Evolutionary conservation across 176 grass and related monocot genomes (phyloP), one percentile per base, ranked within the genome.

Genomic region (Lolium perenne): DNA sequence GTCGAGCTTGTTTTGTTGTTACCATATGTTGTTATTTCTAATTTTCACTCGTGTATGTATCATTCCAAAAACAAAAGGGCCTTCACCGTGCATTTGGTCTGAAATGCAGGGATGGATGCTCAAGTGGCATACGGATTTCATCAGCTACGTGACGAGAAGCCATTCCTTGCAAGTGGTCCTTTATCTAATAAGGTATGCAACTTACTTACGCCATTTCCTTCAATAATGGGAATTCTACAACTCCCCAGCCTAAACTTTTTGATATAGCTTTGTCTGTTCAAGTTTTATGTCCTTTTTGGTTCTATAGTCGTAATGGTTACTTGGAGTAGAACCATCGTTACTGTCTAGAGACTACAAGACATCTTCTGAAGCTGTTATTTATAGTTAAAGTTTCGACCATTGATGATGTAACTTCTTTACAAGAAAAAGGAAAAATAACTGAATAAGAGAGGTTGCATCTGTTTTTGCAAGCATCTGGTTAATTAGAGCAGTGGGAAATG

Each of bases 61-160:
- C n/a, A 61, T 77, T 82, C 7, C 1, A 3, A 86, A 6, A 86
- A 83, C 2, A 2, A 2, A 22, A 86, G 5, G 5, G 21, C 46
- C 41, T 84, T 84, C n/a, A 83, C 17, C 21, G 68, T 77, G 51
- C 80, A 65, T 48, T 79, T 87, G 9, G 18, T 84, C 49, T 88
- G 2, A 32, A 49, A 76, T 83, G 48, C 72, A 99, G 97, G 97
- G 81, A 99, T 99, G 97, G 97, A 99, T 92, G 97, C 97, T 90
- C 93, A 94, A 91, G 92, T 99, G 79, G 94, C 97, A 50, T 95
- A 96, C 71, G 97, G 94, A 64, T 99, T 99, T 92, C 97, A 99
- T 56, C 90, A 96, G 48, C 78, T 99, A 84, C 97, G 94, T 22
- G 90, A 96, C 60, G 92, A 94, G 25, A 99, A 91, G 63, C 97